Evolutionary conservation across 2,329 filamentous ascomycete species (phyloP).

Genomic region (Arthrobotrys entomopaga): DNA sequence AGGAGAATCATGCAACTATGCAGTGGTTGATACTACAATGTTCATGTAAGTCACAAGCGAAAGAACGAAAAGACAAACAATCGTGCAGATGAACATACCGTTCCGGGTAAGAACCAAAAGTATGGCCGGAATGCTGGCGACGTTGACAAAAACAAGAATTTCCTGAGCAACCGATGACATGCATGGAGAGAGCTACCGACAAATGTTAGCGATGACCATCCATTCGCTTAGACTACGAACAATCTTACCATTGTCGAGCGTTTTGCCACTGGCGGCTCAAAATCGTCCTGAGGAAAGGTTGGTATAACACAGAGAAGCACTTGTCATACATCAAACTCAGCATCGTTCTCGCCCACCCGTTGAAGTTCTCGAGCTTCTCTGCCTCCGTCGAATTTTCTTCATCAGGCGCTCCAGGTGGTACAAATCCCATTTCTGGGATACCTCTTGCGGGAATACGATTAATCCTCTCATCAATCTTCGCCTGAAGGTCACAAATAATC

Average conservation of each 20-base stretch:
- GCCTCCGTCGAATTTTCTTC: constrained; percentile 45
- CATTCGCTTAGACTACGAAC: background rate
- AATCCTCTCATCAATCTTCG: constrained; percentile 57
- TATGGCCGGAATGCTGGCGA: constrained; percentile 58
- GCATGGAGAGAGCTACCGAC: constrained; percentile 57
- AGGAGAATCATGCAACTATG: constrained; percentile 59
- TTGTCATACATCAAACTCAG: constrained; percentile 58
- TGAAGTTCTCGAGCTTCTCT: constrained; percentile 57
- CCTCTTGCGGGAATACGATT: constrained; percentile 58
- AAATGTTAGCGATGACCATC: constrained; percentile 12
- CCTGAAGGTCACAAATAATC: constrained; percentile 57
- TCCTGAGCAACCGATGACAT: constrained; percentile 57
- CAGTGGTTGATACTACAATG: constrained; percentile 57
- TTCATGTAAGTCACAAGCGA: constrained; percentile 8
- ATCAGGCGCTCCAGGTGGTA: constrained; percentile 51
- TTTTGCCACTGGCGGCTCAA: constrained; percentile 58
- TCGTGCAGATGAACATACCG: constrained; percentile 33
- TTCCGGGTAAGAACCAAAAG: constrained; percentile 59
- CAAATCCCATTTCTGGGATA: constrained; percentile 58
- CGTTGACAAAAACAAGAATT: constrained; percentile 57
- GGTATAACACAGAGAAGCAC: constrained; percentile 58
- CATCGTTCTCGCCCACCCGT: constrained; percentile 59
- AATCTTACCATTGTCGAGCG: constrained; percentile 58
- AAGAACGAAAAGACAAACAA: constrained; percentile 3
- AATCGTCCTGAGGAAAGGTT: constrained; percentile 58